A percentile compares a stretch with the other conserved stretches of the same genome.
phyloP scores from a whole-genome alignment of 2,329 filamentous ascomycete species.

The Mycosphaerella sp. region DNA sequence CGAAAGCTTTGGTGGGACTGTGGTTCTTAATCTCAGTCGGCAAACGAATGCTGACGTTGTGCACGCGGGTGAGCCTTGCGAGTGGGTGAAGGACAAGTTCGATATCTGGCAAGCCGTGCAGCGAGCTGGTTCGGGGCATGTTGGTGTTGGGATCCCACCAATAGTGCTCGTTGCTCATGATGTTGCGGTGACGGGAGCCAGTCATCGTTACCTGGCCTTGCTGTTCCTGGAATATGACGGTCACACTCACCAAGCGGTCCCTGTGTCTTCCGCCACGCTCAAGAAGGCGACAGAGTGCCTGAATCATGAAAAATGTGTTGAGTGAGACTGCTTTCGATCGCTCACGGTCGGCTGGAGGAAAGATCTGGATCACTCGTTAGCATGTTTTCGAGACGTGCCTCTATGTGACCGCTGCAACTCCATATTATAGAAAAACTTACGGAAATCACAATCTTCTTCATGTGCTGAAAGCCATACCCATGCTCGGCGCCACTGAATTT shows the following conservation, averaged over 20 bases:
- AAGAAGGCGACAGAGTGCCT: constrained; percentile 25
- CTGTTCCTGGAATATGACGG: constrained; percentile 21
- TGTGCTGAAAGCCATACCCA: constrained; percentile 24
- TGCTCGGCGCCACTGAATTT: constrained; percentile 21
- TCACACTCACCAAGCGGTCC: constrained; percentile 22
- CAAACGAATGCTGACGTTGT: constrained; percentile 24
- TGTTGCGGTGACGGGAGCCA: constrained; percentile 4
- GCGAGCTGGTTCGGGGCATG: constrained; percentile 20
- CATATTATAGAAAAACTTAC: neutral
- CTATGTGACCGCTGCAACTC: neutral
- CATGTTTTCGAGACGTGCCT: neutral
- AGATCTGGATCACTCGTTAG: constrained; percentile 14
- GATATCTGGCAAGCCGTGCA: constrained; percentile 25
- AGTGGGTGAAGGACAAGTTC: constrained; percentile 28
- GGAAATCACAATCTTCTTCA: constrained; percentile 28
- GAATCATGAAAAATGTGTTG: constrained; percentile 30
- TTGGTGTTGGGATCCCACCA: constrained; percentile 25
- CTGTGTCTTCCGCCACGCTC: constrained; percentile 15
- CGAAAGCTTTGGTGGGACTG: constrained; percentile 17
- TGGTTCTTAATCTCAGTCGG: constrained; percentile 18
- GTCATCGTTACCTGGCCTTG: neutral
- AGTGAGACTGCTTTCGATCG: constrained; percentile 20
- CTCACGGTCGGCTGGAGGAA: constrained; percentile 14
- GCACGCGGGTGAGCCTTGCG: constrained; percentile 19
- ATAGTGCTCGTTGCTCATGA: constrained; percentile 14